Evolutionary conservation across 257 asterid species (phyloP), one percentile per base, ranked within the genome.

Genomic region (Henckelia pumila): DNA sequence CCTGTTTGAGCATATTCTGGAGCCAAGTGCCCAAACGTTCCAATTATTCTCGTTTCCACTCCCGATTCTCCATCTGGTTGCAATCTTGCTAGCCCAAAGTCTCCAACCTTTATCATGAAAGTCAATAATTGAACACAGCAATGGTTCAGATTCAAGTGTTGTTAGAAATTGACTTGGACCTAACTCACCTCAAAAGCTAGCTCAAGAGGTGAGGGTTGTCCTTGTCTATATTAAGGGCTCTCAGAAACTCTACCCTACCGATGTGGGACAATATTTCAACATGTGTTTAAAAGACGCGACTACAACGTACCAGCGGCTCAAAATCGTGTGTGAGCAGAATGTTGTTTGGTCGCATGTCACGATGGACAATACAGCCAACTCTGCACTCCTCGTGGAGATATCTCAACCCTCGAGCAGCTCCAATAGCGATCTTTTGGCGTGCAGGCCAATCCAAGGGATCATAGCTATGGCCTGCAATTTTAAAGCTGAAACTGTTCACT

Each of bases 301-400:
- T n/a, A n/a, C 32, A n/a, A 56, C 82, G 6, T 82, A 92, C 97
- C 66, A 92, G 71, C 61, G 98, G 91, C 79, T 89, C 98, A 66
- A 92, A 92, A 78, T 92, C 98, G 70, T 92, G 98, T 24, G 96
- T 92, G 73, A 92, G 88, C 79, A 92, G 96, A 78, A 92, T 89
- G 85, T 89, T 92, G 75, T 86, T 92, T 11, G 98, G 97, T 55
- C 97, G 49, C 93, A 92, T 69, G 63, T 89, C 98, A 30, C 96
- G 97, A 73, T 92, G 97, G 68, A 92, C 90, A 72, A 89, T 89
- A 64, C 96, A 86, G 50, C 98, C 97, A 5, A 92, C 93, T 84
- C 98, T 82, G 76, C 97, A 92, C 76, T 92, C 98, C 83, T 92
- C 96, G 7, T 92, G 97, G 29, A 92, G 97, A 78, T 87, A 92